Evolutionary conservation across 73 alveolate genomes (phyloP).

Genomic region (Strombidium stylifer): DNA sequence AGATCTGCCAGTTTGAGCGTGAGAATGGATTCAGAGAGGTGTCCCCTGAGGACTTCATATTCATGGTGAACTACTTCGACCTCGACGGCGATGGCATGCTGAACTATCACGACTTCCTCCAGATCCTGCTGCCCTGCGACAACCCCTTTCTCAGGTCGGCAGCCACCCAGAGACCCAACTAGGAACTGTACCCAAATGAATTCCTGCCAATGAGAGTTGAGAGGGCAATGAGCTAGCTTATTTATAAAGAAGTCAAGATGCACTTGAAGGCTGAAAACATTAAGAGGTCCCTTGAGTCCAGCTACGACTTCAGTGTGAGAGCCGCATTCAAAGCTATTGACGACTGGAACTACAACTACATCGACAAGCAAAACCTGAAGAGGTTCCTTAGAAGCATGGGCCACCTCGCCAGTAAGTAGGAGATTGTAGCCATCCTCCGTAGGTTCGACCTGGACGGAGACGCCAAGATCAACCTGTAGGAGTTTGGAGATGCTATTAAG

Average conservation of each 20-base stretch:
- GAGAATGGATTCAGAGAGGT: no score
- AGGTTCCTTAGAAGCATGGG: slow-evolving; percentile 36
- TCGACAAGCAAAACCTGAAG: slow-evolving; percentile 41
- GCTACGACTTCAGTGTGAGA: no score
- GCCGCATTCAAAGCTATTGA: slow-evolving; percentile 53
- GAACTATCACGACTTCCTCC: slow-evolving; percentile 21
- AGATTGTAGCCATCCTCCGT: slow-evolving; percentile 39
- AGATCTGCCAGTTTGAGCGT: no score
- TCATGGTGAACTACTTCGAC: slow-evolving; percentile 9
- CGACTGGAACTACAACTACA: slow-evolving; percentile 50
- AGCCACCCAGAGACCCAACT: slow-evolving; percentile 17
- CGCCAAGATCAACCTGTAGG: slow-evolving; percentile 32
- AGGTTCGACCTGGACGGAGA: slow-evolving; percentile 63
- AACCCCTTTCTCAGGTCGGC: slow-evolving; percentile 24
- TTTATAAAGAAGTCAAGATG: no score
- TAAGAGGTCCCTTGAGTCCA: no score
- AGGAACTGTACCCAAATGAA: no score
- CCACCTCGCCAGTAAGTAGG: slow-evolving; percentile 12
- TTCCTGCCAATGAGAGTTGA: no score
- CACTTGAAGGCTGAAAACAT: no score
- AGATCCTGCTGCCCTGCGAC: slow-evolving; percentile 23
- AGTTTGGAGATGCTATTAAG: slow-evolving; percentile 38
- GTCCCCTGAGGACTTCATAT: background rate
- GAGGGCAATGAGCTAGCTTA: no score
- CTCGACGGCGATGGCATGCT: slow-evolving; percentile 32